Evolutionary conservation across 257 asterid genomes (phyloP).

Genomic region (Cynanchum wilfordii): DNA sequence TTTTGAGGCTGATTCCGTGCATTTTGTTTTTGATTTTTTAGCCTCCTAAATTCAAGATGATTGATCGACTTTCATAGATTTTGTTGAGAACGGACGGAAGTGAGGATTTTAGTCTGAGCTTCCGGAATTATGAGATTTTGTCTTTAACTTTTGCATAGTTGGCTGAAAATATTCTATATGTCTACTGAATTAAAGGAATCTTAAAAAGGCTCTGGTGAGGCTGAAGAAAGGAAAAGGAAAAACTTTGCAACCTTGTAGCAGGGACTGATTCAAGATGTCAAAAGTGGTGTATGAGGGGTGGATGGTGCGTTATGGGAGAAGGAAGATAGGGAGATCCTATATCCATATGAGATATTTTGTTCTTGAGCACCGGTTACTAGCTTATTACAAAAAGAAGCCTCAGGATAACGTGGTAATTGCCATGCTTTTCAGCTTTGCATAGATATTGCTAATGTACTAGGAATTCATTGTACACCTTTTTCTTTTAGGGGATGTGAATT

Average conservation of each 20-base stretch:
- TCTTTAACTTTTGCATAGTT: background rate
- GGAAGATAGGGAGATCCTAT: slow-evolving; percentile 80
- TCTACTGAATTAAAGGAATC: background rate
- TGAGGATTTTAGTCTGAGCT: slow-evolving; percentile 34
- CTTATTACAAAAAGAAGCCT: slow-evolving; percentile 90
- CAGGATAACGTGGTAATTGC: slow-evolving; percentile 60
- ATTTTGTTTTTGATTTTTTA: background rate
- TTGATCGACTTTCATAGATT: slow-evolving; percentile 32
- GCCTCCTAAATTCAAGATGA: slow-evolving; percentile 13
- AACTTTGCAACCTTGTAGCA: slow-evolving; percentile 5
- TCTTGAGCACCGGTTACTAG: slow-evolving; percentile 66
- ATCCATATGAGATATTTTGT: slow-evolving; percentile 91
- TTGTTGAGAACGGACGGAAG: slow-evolving; percentile 28
- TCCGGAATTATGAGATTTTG: slow-evolving; percentile 24
- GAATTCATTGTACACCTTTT: background rate
- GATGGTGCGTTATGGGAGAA: slow-evolving; percentile 93
- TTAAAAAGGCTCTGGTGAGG: background rate
- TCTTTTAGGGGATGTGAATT: background rate
- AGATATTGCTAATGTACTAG: background rate
- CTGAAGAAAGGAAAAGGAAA: slow-evolving; percentile 3
- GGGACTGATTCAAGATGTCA: slow-evolving; percentile 40
- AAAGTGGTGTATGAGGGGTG: slow-evolving; percentile 88
- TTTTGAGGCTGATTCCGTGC: background rate
- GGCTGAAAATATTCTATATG: background rate
- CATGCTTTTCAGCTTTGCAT: slow-evolving; percentile 1